phyloP scores from a whole-genome alignment of 305 asterid genomes.

The Solanum aculeatissimum region DNA sequence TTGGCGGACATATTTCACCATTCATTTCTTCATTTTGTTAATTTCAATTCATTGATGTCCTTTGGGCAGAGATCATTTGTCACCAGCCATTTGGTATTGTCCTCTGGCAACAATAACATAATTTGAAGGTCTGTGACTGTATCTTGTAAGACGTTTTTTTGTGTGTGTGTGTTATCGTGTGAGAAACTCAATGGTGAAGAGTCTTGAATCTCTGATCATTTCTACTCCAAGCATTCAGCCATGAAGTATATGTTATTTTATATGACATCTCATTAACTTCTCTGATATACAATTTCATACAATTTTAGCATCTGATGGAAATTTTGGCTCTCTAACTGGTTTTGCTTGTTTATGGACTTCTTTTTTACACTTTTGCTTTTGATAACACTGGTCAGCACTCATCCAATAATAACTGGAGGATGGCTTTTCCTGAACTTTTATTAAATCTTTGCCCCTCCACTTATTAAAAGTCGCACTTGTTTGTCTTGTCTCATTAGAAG shows the following conservation, averaged over 20 bases:
- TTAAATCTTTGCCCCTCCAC: neutral
- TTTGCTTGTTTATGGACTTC: neutral
- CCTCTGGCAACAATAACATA: neutral
- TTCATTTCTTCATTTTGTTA: neutral
- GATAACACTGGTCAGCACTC: neutral
- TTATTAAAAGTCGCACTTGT: neutral
- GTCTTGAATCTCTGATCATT: neutral
- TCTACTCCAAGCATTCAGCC: neutral
- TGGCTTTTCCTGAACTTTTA: neutral
- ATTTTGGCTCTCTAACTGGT: neutral
- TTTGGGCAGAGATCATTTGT: neutral
- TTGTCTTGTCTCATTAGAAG: neutral
- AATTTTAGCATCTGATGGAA: neutral
- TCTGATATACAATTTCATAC: neutral
- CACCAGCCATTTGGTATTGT: neutral
- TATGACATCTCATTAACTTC: neutral
- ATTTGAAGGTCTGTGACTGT: neutral
- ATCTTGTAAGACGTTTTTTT: neutral
- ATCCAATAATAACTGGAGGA: neutral
- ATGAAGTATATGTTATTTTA: neutral
- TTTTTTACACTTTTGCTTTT: neutral
- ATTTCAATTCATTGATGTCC: neutral
- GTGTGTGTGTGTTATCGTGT: neutral
- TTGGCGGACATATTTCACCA: neutral
- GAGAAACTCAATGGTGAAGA: neutral